phyloP scores from a whole-genome alignment of 371 early-diverging fungal genomes.

The Mucor lusitanicus region DNA sequence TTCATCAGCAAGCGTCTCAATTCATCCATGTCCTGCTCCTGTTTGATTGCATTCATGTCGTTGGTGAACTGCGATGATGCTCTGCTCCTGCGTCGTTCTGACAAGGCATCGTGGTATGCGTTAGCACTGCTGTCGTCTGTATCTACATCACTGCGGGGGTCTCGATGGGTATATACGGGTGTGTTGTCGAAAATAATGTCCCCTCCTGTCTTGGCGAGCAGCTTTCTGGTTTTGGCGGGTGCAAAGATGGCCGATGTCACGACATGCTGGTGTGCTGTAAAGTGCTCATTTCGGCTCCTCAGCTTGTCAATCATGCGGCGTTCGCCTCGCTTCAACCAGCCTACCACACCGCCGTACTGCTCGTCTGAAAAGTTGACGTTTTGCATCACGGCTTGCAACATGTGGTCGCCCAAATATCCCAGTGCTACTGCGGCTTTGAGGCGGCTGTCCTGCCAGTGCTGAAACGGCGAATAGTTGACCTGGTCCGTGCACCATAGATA shows the following conservation, averaged over 20 bases:
- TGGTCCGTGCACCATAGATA: conserved; percentile 76
- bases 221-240: conserved; percentile 58
- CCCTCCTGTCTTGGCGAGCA: conserved; percentile 52
- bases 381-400: conserved; percentile 16
- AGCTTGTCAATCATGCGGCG: conserved; percentile 32
- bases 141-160: background rate
- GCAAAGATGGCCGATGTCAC: conserved; percentile 67
- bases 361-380: conserved; percentile 4
- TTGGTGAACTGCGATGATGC: conserved; percentile 1
- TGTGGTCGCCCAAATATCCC: conserved; percentile 23
- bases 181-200: conserved; percentile 49
- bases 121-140: background rate
- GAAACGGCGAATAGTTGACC: conserved; percentile 39
- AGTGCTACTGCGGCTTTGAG: conserved; percentile 30
- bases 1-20: background rate
- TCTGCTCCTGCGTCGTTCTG: background rate
- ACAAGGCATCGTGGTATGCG: background rate
- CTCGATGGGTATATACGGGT: conserved; percentile 18
- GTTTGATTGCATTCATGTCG: background rate
- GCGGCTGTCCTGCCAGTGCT: conserved; percentile 31
- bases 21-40: conserved; percentile 1
- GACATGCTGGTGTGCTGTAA: conserved; percentile 51
- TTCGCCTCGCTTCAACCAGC: conserved; percentile 35
- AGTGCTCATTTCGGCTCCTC: conserved; percentile 37
- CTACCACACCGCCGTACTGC: background rate